Percentiles rank a stretch among this genome's conserved stretches.
phyloP scores from a whole-genome alignment of 73 alveolate species.

The Durusdinium trenchii region DNA sequence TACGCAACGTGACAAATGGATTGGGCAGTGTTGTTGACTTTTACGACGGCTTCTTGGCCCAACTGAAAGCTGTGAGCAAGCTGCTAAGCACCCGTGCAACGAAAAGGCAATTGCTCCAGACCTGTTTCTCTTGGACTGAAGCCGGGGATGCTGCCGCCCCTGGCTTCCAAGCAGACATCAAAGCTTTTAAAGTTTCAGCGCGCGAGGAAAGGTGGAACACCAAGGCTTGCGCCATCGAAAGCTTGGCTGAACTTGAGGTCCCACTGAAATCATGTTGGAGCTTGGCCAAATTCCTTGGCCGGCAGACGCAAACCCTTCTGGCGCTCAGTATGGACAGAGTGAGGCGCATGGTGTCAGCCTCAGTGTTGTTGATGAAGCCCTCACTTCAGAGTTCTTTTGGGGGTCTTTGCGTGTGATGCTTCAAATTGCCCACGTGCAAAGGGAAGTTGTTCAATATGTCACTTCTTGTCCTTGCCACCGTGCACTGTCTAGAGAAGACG shows the following conservation, averaged over 20 bases:
- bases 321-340: not conserved
- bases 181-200: not conserved
- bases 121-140: not conserved
- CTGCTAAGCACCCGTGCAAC: not conserved
- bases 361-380: not conserved
- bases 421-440: slow-evolving; percentile 2
- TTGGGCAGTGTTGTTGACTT: not conserved
- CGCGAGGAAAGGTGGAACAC: slow-evolving; percentile 28
- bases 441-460: not conserved
- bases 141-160: not conserved
- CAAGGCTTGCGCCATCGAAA: not conserved
- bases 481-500: not conserved
- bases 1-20: not conserved
- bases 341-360: not conserved
- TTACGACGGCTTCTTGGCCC: not conserved
- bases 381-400: not conserved
- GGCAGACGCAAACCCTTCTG: not conserved
- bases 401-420: not conserved
- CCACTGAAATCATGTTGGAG: not conserved
- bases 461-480: not conserved
- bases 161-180: not conserved
- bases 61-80: not conserved
- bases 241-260: not conserved
- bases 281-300: not conserved
- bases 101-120: not conserved